These are phyloP conservation scores for Xanthoconium stramineum DNA, from an alignment of 768 basidiomycete species.

Conservation along the genomic window DNA sequence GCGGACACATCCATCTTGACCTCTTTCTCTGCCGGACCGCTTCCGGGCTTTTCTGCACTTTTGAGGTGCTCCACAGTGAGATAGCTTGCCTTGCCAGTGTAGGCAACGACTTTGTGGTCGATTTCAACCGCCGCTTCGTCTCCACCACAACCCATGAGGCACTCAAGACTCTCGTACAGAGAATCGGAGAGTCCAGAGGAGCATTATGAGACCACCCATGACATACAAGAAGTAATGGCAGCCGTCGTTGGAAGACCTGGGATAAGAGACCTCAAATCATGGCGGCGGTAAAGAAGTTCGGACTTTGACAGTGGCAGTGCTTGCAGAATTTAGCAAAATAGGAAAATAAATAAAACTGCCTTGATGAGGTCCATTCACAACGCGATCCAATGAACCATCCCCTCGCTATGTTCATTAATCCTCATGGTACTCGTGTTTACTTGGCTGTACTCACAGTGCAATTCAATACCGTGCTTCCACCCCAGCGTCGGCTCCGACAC, in stretches of 20 bases:
- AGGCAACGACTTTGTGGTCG: slow-evolving; percentile 56
- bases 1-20: slow-evolving; percentile 35
- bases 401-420: no score
- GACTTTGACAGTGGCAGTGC: no score
- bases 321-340: no score
- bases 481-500: no score
- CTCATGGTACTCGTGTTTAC: no score
- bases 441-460: no score
- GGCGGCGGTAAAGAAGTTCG: no score
- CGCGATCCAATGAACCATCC: no score
- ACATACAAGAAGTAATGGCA: slow-evolving; percentile 76
- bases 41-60: slow-evolving; percentile 13
- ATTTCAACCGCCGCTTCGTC: slow-evolving; percentile 63
- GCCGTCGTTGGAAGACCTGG: slow-evolving; percentile 55
- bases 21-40: slow-evolving; percentile 6
- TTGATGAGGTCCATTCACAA: no score
- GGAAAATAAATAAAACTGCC: no score
- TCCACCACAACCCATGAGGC: slow-evolving; percentile 63
- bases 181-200: slow-evolving; percentile 61
- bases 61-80: slow-evolving; percentile 53
- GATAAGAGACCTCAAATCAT: slow-evolving; percentile 41
- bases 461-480: no score
- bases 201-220: slow-evolving; percentile 68
- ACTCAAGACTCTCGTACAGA: slow-evolving; percentile 69
- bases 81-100: slow-evolving; percentile 50